Evolutionary conservation across 805 yeast species (phyloP).

Genomic region (Komagataella mondaviorum): DNA sequence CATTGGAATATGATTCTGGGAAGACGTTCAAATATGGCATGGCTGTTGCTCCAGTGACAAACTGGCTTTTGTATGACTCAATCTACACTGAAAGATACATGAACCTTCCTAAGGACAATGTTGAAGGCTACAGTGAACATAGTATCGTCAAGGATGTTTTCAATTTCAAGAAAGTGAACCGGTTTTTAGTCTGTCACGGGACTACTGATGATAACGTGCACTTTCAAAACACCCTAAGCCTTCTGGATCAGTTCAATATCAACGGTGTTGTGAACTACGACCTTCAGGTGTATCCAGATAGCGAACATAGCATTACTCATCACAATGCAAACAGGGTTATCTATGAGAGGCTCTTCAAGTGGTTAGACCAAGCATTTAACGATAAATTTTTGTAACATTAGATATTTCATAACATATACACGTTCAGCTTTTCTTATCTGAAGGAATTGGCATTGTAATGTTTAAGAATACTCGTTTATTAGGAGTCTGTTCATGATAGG

Average conservation of each 20-base stretch:
- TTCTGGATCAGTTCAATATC: slow-evolving; percentile 45
- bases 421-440: background rate
- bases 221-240: slow-evolving; percentile 50
- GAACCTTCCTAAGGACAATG: slow-evolving; percentile 38
- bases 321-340: slow-evolving; percentile 74
- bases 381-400: background rate
- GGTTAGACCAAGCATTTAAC: slow-evolving; percentile 28
- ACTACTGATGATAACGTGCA: slow-evolving; percentile 82
- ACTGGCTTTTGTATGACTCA: slow-evolving; percentile 66
- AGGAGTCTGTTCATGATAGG: no score
- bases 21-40: slow-evolving; percentile 58
- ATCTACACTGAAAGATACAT: slow-evolving; percentile 72
- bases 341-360: slow-evolving; percentile 51
- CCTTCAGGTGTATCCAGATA: slow-evolving; percentile 82
- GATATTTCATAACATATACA: background rate
- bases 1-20: slow-evolving; percentile 54
- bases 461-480: background rate
- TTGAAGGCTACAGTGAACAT: slow-evolving; percentile 30
- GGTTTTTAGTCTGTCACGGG: slow-evolving; percentile 68
- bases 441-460: background rate
- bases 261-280: slow-evolving; percentile 60
- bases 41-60: slow-evolving; percentile 79
- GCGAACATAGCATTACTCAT: slow-evolving; percentile 69
- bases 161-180: slow-evolving; percentile 30
- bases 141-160: slow-evolving; percentile 26